Evolutionary conservation across 148 eudicot genomes (phyloP).

Genomic region (Diospyros kaki): DNA sequence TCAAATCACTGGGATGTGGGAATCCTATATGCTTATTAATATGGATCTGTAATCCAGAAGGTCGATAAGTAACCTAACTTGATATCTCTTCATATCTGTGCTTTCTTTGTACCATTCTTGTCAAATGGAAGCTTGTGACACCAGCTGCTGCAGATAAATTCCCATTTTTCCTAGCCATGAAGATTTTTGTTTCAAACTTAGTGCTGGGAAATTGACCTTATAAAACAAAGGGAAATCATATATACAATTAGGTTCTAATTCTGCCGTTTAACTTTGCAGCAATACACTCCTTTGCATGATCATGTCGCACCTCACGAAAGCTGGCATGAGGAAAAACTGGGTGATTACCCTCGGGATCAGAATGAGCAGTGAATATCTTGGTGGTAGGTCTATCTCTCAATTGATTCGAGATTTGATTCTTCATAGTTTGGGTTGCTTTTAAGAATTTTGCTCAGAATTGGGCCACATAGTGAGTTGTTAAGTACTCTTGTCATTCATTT

Average conservation of each 20-base stretch:
- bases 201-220: not conserved
- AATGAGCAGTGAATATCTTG: constrained; percentile 27
- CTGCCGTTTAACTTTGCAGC: constrained; percentile 41
- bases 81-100: not conserved
- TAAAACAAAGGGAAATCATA: not conserved
- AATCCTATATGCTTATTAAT: not conserved
- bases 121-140: not conserved
- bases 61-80: not conserved
- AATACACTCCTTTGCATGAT: constrained; percentile 53
- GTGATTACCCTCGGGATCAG: constrained; percentile 51
- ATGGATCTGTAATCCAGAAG: not conserved
- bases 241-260: not conserved
- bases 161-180: not conserved
- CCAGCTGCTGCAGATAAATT: not conserved
- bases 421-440: constrained; percentile 22
- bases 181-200: not conserved
- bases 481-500: constrained; percentile 16
- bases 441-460: constrained; percentile 13
- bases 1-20: not conserved
- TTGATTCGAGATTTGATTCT: constrained; percentile 27
- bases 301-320: constrained; percentile 82
- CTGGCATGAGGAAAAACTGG: constrained; percentile 81
- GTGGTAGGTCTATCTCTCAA: constrained; percentile 28
- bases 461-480: constrained; percentile 8
- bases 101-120: not conserved